Conservation (phyloP, 257 asterid genomes). For the Gynochthodes officinalis region DNA sequence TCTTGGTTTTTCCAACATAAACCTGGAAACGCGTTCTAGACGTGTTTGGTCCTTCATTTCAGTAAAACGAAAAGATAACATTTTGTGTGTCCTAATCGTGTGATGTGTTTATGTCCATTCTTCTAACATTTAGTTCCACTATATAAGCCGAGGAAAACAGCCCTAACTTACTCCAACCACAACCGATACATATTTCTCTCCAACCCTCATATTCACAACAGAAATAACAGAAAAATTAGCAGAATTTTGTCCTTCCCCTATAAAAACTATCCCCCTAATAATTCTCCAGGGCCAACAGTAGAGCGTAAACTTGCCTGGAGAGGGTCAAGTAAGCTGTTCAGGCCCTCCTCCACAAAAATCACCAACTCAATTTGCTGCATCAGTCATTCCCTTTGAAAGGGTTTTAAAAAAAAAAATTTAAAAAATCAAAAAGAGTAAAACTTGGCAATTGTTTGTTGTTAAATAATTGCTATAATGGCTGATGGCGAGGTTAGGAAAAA, state of each 20-base stretch:
- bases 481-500: slow-evolving; percentile 39
- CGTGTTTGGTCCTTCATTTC: neutral
- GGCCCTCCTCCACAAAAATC: slow-evolving; percentile 14
- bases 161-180: too few relatives aligned
- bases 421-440: neutral
- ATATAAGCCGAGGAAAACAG: neutral
- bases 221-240: slow-evolving; percentile 1
- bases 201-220: slow-evolving; percentile 22
- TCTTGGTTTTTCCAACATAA: too few relatives aligned
- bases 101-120: neutral
- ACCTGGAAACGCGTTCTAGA: neutral
- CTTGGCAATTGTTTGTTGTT: slow-evolving; percentile 4
- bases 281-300: slow-evolving; percentile 7
- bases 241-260: neutral
- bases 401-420: neutral
- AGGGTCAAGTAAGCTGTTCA: slow-evolving; percentile 9
- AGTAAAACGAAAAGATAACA: neutral
- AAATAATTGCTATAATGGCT: slow-evolving; percentile 35
- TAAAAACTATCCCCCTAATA: neutral
- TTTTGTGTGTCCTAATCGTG: neutral
- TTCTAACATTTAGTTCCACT: neutral
- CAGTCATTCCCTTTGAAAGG: too few relatives aligned
- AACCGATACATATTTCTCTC: slow-evolving; percentile 13
- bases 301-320: slow-evolving; percentile 3
- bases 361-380: neutral